Percentiles rank a stretch among this genome's conserved stretches.
phyloP scores from a whole-genome alignment of 257 asterid species.

The Cordia subcordata region DNA sequence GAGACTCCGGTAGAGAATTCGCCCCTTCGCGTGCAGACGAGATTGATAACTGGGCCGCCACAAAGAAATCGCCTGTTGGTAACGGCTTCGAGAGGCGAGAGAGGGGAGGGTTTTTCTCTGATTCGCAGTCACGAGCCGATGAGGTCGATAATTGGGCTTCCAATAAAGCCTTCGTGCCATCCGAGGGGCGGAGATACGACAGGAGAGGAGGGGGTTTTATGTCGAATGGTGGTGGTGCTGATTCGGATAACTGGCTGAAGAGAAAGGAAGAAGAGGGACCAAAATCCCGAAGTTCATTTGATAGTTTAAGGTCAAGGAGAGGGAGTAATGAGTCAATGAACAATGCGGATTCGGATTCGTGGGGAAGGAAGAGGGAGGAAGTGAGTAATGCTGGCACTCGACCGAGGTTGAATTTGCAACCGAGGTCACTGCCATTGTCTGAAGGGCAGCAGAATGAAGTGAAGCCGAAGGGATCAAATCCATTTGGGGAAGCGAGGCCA shows the following conservation, averaged over 20 bases:
- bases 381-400: slow-evolving; percentile 16
- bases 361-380: slow-evolving; percentile 72
- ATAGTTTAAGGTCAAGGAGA: slow-evolving; percentile 71
- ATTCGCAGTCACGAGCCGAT: slow-evolving; percentile 79
- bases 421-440: slow-evolving; percentile 28
- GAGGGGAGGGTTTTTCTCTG: slow-evolving; percentile 72
- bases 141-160: slow-evolving; percentile 86
- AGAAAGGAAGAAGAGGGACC: slow-evolving; percentile 69
- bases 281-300: slow-evolving; percentile 57
- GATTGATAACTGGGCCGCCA: slow-evolving; percentile 77
- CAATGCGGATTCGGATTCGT: slow-evolving; percentile 42
- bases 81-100: slow-evolving; percentile 75
- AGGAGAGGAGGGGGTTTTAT: slow-evolving; percentile 65
- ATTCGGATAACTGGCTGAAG: slow-evolving; percentile 67
- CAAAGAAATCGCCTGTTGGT: slow-evolving; percentile 42
- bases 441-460: slow-evolving; percentile 15
- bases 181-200: slow-evolving; percentile 57
- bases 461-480: slow-evolving; percentile 68
- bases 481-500: slow-evolving; percentile 92
- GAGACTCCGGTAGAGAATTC: slow-evolving; percentile 55
- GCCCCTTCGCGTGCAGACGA: slow-evolving; percentile 82
- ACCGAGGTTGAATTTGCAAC: slow-evolving; percentile 58
- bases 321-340: slow-evolving; percentile 30
- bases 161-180: slow-evolving; percentile 60
- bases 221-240: slow-evolving; percentile 54